Base-by-base conservation (phyloP, 163 green algal genomes). In the Scenedesmus sp. region DNA sequence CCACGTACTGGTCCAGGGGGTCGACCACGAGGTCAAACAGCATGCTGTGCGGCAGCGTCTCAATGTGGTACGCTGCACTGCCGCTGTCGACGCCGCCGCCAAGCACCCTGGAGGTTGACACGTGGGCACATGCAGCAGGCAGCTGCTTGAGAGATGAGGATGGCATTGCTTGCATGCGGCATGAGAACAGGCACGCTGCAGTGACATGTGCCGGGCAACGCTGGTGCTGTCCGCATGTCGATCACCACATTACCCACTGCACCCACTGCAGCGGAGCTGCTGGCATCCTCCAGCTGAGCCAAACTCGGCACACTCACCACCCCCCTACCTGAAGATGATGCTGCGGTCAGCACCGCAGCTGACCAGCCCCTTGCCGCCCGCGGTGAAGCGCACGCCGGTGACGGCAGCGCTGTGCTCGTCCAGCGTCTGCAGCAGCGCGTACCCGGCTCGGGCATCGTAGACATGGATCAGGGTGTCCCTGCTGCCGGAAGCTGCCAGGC, bases 361-460 rank as follows among this genome's bases (percentile, higher is more conserved):
- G 43, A 93, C 42, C 18, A 94, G 92, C 15, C 86, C 79, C 87
- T 84, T 80, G 42, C 90, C 83, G 15, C 86, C 83, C 20, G 44
- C 40, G 20, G 49, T 81, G 30, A 94, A 94, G 5, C 87, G 83
- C 87, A 93, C 82, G 18, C 78, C 92, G n/a, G 92, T 94, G 15
- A 94, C 88, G 20, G 72, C 78, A 22, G 83, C 92, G n/a, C 24
- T 30, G 82, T 96, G 94, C 26, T 93, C 93, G 49, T 95, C 94
- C 85, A 95, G 88, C 13, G 94, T 96, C 33, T 97, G 95, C 53
- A 97, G 79, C 81, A 98, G 89, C 86, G 95, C 94, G 33, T 96
- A 96, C 40, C 86, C 89, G 0, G 61, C 46, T 9, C 70, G 81
- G 42, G 51, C 91, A 81, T 96, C 93, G 81, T 91, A 96, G 33